phyloP scores from a whole-genome alignment of 2,329 filamentous ascomycete species.

The Ascochyta viciae-villosae region DNA sequence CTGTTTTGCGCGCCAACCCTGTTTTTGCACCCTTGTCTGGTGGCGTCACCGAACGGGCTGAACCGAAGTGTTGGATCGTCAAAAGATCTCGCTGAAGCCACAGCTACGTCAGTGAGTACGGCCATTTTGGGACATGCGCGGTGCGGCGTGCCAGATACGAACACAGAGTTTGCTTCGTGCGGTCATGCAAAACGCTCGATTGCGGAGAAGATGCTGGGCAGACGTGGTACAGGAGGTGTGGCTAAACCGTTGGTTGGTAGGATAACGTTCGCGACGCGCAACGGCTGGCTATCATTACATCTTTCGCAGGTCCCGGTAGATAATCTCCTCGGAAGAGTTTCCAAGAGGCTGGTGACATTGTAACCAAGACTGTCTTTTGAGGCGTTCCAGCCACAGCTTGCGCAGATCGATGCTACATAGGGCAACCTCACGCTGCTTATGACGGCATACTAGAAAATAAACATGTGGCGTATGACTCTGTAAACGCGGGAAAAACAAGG shows the following conservation, averaged over 20 bases:
- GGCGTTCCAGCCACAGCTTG: constrained; percentile 14
- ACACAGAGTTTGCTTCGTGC: constrained; percentile 3
- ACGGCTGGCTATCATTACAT: constrained; percentile 17
- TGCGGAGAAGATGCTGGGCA: constrained; percentile 9
- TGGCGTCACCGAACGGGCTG: constrained; percentile 11
- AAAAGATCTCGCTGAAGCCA: constrained; percentile 2
- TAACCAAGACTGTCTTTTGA: background rate
- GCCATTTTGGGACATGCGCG: constrained; percentile 5
- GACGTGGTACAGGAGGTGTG: constrained; percentile 2
- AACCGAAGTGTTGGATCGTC: constrained; percentile 3
- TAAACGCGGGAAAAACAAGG: constrained; percentile 15
- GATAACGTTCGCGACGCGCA: constrained; percentile 13
- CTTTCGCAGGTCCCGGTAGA: constrained; percentile 1
- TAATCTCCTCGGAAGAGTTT: constrained; percentile 14
- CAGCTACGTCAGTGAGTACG: constrained; percentile 11
- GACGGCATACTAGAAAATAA: constrained; percentile 16
- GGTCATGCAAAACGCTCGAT: constrained; percentile 7
- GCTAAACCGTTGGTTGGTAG: constrained; percentile 9
- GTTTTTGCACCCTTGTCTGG: constrained; percentile 12
- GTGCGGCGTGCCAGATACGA: constrained; percentile 8
- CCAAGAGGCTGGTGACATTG: constrained; percentile 6
- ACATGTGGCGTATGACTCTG: constrained; percentile 16
- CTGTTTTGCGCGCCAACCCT: constrained; percentile 15
- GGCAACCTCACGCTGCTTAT: constrained; percentile 6
- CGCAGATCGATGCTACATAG: constrained; percentile 6